These are phyloP conservation scores for Xylaria sp. DNA, from an alignment of 2,329 filamentous ascomycete genomes.

Conservation along the genomic window DNA sequence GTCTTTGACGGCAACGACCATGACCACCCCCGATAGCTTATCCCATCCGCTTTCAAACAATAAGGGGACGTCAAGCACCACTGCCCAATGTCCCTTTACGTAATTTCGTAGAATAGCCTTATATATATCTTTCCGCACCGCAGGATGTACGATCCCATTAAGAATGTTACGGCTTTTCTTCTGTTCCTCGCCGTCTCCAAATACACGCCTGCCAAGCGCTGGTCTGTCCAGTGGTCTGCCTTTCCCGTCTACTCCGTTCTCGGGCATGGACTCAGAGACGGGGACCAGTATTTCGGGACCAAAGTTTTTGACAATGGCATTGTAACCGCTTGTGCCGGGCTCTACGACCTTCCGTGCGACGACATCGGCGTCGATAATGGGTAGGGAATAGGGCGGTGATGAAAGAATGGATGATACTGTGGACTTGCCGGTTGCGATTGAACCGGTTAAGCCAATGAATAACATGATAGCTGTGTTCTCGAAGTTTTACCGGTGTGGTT, in stretches of 20 bases:
- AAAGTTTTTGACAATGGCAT: constrained; percentile 84
- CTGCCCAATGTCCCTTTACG: constrained; percentile 81
- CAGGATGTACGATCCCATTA: constrained; percentile 93
- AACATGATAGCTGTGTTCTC: constrained; percentile 71
- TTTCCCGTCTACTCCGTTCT: constrained; percentile 66
- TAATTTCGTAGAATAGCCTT: constrained; percentile 78
- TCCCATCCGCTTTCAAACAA: constrained; percentile 92
- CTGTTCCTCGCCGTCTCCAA: constrained; percentile 79
- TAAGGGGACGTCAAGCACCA: constrained; percentile 91
- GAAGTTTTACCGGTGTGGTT: not conserved
- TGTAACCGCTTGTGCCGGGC: constrained; percentile 87
- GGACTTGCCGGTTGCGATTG: constrained; percentile 97
- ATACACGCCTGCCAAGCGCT: constrained; percentile 85
- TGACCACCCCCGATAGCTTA: constrained; percentile 81
- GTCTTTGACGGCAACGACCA: constrained; percentile 88
- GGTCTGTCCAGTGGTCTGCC: constrained; percentile 85
- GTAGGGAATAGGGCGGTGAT: constrained; percentile 82
- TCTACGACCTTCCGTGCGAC: constrained; percentile 94
- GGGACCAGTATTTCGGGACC: constrained; percentile 81
- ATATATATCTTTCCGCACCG: constrained; percentile 86
- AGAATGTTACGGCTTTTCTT: constrained; percentile 78
- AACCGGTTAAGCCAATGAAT: constrained; percentile 94
- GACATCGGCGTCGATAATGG: constrained; percentile 93
- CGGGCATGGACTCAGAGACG: constrained; percentile 61
- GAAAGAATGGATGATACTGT: constrained; percentile 89